Base-by-base conservation (phyloP, 73 alveolate species). In the Effrenium voratum region DNA sequence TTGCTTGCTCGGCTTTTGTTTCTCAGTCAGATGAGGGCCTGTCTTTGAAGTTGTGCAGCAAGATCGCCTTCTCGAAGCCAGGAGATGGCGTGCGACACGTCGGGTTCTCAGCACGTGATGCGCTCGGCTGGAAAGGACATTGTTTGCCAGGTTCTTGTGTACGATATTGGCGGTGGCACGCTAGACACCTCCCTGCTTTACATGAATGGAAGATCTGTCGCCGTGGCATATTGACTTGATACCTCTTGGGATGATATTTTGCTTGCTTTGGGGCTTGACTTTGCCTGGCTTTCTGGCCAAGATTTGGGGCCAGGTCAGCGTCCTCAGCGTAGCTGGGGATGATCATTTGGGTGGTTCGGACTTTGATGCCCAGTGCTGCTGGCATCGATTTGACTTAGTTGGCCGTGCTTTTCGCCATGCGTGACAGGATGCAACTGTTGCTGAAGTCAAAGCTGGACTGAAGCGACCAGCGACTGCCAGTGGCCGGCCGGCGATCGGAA, bases 341-440 rank as follows among this genome's bases (percentile, higher is more conserved):
- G 95, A 86, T 83, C 95, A 86, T 68, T 47, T 86, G 59, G 95
- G 95, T n/a, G 95, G 95, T 26, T 86, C 95, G 24, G 95, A 86
- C 95, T 86, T 86, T 43, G 95, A 86, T 45, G 49, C 66, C 34
- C 84, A 59, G 12, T n/a, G 34, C 22, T 28, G 84, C 50, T 13
- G 52, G 10, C 28, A 15, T 32, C 30, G 84, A 19, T 28, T 15
- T 1, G 15, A 30, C 28, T 73, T 32, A 34, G 10, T n/a, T 26
- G 12, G 36, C 55, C 2, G 84, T 45, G 47, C 24, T 5, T 13
- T 45, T 59, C 28, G 60, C 13, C 22, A 28, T 12, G 76, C 5
- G 3, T 30, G 55, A 19, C 45, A 84, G 93, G 95, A 86, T 86
- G 95, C 46, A 63, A 36, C 95, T 63, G 30, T 47, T 86, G 70